phyloP scores from a whole-genome alignment of 176 grass and related monocot species.

The Bothriochloa decipiens region DNA sequence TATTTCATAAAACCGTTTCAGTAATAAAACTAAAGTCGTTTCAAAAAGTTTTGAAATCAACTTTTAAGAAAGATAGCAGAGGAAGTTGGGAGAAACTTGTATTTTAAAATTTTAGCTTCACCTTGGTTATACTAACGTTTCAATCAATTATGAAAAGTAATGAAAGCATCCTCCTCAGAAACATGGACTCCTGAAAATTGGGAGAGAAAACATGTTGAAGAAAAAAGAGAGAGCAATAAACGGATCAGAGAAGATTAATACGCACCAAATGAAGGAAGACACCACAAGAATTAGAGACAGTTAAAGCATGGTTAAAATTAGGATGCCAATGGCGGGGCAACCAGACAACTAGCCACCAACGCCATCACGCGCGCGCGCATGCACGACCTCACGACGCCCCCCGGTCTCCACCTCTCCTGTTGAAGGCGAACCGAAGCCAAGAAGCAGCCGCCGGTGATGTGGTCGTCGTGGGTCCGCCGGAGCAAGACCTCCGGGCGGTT shows the following conservation, averaged over 20 bases:
- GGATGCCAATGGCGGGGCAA: constrained; percentile 12
- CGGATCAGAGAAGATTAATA: constrained; percentile 2
- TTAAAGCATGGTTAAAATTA: constrained; percentile 51
- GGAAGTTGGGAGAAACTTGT: too few species aligned
- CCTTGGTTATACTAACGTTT: background rate
- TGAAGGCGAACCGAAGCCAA: constrained; percentile 14
- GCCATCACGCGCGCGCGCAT: constrained; percentile 42
- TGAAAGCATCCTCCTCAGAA: background rate
- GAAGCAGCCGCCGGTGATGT: constrained; percentile 43
- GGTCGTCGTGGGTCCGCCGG: constrained; percentile 54
- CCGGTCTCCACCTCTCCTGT: constrained; percentile 20
- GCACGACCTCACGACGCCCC: background rate
- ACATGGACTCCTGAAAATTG: background rate
- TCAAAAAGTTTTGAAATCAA: too few species aligned
- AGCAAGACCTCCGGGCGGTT: constrained; percentile 34
- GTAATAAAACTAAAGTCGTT: too few species aligned
- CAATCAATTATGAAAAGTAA: background rate
- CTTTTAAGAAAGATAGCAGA: too few species aligned
- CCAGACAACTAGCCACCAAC: constrained; percentile 35
- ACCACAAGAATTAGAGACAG: constrained; percentile 26
- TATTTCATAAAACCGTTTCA: too few species aligned
- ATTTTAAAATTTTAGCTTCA: too few species aligned
- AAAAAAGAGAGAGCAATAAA: background rate
- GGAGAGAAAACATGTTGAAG: background rate
- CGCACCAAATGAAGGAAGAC: constrained; percentile 13